Percentiles rank a stretch among this genome's conserved stretches.
Conservation (phyloP, 2,329 filamentous ascomycete genomes). For the Fusarium sp. region DNA sequence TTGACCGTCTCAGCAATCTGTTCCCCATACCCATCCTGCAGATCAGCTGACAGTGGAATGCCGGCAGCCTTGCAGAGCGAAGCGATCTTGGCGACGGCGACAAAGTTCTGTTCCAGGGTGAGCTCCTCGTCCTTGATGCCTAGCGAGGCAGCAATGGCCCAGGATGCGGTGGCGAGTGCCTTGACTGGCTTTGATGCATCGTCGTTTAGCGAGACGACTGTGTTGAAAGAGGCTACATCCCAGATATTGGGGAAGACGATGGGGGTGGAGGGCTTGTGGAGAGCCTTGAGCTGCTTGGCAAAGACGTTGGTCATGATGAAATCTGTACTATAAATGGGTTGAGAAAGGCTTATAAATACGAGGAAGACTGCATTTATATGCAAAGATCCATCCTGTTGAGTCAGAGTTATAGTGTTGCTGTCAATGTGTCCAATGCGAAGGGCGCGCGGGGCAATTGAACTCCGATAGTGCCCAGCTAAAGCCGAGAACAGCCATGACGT, state of each 20-base stretch:
- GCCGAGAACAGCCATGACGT: background rate
- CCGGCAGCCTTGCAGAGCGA: conserved; percentile 53
- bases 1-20: conserved; percentile 58
- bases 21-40: conserved; percentile 71
- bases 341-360: background rate
- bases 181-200: conserved; percentile 50
- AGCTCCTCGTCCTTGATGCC: conserved; percentile 62
- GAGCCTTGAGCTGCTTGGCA: conserved; percentile 53
- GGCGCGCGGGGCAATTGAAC: conserved; percentile 28
- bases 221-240: conserved; percentile 61
- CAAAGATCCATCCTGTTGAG: background rate
- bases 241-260: conserved; percentile 68
- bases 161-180: conserved; percentile 63
- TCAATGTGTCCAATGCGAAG: conserved; percentile 28
- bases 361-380: background rate
- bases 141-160: conserved; percentile 60
- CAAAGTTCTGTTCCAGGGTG: conserved; percentile 63
- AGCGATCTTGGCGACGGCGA: conserved; percentile 58
- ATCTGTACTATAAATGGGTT: too few species aligned
- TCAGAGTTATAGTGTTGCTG: conserved; percentile 11
- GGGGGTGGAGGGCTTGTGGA: conserved; percentile 64
- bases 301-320: conserved; percentile 44
- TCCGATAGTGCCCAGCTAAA: background rate
- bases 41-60: conserved; percentile 66
- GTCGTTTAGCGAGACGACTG: conserved; percentile 58